phyloP scores from a whole-genome alignment of 163 green algal genomes.

The Chlorella variabilis region DNA sequence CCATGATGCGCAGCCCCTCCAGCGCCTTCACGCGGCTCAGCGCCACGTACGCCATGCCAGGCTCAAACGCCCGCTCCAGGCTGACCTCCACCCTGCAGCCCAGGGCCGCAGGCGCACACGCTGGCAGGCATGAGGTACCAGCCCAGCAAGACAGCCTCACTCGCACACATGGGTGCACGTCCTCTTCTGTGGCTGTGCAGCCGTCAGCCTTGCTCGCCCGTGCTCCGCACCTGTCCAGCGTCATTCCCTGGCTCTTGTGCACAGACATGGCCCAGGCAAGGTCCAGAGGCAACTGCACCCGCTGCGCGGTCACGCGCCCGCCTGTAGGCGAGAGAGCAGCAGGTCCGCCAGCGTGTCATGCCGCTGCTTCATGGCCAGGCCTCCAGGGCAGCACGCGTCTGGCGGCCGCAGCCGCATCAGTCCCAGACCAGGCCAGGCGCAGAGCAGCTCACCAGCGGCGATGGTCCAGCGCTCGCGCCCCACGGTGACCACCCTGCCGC shows the following conservation, averaged over 20 bases:
- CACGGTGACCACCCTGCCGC: slow-evolving; percentile 62
- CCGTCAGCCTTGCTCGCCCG: no score
- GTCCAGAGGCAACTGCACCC: slow-evolving; percentile 72
- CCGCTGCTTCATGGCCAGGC: no score
- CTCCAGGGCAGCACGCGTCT: no score
- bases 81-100: slow-evolving; percentile 50
- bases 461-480: slow-evolving; percentile 58
- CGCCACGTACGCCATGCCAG: slow-evolving; percentile 89
- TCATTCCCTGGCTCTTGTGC: slow-evolving; percentile 85
- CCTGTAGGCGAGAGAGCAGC: background rate
- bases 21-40: slow-evolving; percentile 68
- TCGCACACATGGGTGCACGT: no score
- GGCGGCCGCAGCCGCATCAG: no score
- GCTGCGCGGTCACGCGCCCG: slow-evolving; percentile 22
- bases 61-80: slow-evolving; percentile 70
- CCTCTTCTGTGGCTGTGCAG: no score
- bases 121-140: no score
- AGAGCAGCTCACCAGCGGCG: slow-evolving; percentile 41
- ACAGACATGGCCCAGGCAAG: slow-evolving; percentile 77
- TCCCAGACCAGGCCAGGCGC: no score
- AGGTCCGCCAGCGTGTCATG: no score
- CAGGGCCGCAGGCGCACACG: no score
- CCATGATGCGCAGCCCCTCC: slow-evolving; percentile 77
- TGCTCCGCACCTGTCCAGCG: slow-evolving; percentile 66
- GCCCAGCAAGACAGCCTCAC: no score